These are phyloP conservation scores for Biscutella laevigata DNA, from an alignment of 441 rosid species.

Conservation along the genomic window DNA sequence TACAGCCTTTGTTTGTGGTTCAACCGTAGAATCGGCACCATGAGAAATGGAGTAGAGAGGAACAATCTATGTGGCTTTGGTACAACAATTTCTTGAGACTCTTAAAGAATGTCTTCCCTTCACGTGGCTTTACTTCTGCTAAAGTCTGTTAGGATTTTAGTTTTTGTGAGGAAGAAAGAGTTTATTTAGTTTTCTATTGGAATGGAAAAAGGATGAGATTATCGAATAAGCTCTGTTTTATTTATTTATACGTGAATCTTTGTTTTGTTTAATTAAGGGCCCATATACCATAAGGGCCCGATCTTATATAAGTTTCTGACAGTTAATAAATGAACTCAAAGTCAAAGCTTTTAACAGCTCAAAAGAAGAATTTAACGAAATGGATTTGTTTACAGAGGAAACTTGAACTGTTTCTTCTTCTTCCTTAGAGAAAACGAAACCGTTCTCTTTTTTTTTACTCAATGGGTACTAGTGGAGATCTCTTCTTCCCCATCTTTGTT, in stretches of 20 bases:
- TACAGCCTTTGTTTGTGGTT: slow-evolving; percentile 62
- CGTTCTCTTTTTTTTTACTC: background rate
- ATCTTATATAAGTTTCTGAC: too few relatives aligned
- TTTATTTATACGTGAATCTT: background rate
- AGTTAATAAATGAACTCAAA: too few relatives aligned
- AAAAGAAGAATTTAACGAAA: background rate
- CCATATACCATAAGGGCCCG: background rate
- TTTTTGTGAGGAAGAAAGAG: slow-evolving; percentile 4
- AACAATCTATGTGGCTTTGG: slow-evolving; percentile 8
- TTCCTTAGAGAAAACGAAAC: background rate
- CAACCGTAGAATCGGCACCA: slow-evolving; percentile 36
- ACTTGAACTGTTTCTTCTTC: slow-evolving; percentile 11
- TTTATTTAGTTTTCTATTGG: slow-evolving; percentile 1
- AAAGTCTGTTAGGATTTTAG: slow-evolving; percentile 13
- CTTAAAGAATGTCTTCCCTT: background rate
- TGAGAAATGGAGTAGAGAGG: background rate
- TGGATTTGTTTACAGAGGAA: slow-evolving; percentile 4
- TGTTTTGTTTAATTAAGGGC: too few relatives aligned
- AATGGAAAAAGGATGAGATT: background rate
- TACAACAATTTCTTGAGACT: slow-evolving; percentile 7
- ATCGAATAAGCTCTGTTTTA: background rate
- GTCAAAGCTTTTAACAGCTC: too few relatives aligned
- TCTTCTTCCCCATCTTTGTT: background rate
- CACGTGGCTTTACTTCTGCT: background rate
- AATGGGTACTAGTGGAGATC: slow-evolving; percentile 13